phyloP scores from a whole-genome alignment of 768 basidiomycete species.

The Ramaria rubella region DNA sequence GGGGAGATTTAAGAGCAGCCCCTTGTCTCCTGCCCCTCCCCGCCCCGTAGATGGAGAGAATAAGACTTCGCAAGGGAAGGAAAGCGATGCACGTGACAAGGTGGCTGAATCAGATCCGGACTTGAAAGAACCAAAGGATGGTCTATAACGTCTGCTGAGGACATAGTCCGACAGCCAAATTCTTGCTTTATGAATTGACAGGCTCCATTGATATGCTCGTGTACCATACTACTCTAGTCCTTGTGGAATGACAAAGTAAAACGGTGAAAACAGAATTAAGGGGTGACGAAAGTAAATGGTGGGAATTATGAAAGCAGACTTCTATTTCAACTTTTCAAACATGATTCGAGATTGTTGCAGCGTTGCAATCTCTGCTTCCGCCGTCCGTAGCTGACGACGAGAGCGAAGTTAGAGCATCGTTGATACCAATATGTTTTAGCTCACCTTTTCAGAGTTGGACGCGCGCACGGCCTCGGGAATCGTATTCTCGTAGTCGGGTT shows the following conservation, averaged over 20 bases:
- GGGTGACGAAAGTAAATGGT: too few relatives aligned
- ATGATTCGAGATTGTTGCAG: constrained; percentile 65
- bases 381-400: constrained; percentile 60
- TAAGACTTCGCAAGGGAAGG: too few relatives aligned
- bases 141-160: constrained; percentile 1
- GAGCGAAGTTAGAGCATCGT: constrained; percentile 6
- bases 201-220: not conserved
- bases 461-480: constrained; percentile 73
- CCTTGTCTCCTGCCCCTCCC: constrained; percentile 34
- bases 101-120: not conserved
- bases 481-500: constrained; percentile 71
- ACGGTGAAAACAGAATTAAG: not conserved
- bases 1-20: constrained; percentile 72
- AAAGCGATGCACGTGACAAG: not conserved
- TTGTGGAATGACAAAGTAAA: not conserved
- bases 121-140: constrained; percentile 4
- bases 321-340: constrained; percentile 61
- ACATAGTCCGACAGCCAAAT: not conserved
- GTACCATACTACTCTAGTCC: not conserved
- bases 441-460: constrained; percentile 78
- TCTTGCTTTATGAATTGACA: too few relatives aligned
- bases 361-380: constrained; percentile 75
- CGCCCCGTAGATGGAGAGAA: too few relatives aligned
- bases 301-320: too few relatives aligned
- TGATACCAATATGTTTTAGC: constrained; percentile 14